phyloP scores from a whole-genome alignment of 805 yeast species.

The Saccharomycopsis vini region DNA sequence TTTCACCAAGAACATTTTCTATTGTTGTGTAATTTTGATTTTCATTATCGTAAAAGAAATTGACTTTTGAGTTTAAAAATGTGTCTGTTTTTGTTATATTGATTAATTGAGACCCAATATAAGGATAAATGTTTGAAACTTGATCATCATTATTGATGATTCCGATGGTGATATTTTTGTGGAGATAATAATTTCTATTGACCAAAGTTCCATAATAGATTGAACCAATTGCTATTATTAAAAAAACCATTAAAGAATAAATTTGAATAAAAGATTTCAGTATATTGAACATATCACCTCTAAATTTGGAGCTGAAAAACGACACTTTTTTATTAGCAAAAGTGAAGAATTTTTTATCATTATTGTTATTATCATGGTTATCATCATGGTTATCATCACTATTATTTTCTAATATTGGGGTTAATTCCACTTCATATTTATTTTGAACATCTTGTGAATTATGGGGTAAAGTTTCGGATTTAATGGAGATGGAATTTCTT shows the following conservation, averaged over 20 bases:
- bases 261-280: constrained; percentile 13
- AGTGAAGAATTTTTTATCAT: constrained; percentile 1
- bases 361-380: not conserved
- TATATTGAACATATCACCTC: constrained; percentile 9
- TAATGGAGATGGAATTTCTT: not conserved
- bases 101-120: constrained; percentile 10
- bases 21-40: not conserved
- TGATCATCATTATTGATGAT: constrained; percentile 14
- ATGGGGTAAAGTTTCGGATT: not conserved
- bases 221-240: constrained; percentile 15
- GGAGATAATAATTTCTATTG: constrained; percentile 10
- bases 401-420: not conserved
- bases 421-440: not conserved
- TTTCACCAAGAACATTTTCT: not conserved
- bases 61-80: constrained; percentile 7
- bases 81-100: constrained; percentile 12
- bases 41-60: constrained; percentile 9
- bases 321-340: constrained; percentile 7
- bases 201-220: constrained; percentile 15
- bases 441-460: not conserved
- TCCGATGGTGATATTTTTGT: constrained; percentile 6
- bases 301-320: constrained; percentile 13
- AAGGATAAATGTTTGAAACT: constrained; percentile 9
- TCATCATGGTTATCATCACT: constrained; percentile 1
- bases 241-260: constrained; percentile 14